phyloP scores from a whole-genome alignment of 306 rosid genomes.

The Vachellia collinsii region DNA sequence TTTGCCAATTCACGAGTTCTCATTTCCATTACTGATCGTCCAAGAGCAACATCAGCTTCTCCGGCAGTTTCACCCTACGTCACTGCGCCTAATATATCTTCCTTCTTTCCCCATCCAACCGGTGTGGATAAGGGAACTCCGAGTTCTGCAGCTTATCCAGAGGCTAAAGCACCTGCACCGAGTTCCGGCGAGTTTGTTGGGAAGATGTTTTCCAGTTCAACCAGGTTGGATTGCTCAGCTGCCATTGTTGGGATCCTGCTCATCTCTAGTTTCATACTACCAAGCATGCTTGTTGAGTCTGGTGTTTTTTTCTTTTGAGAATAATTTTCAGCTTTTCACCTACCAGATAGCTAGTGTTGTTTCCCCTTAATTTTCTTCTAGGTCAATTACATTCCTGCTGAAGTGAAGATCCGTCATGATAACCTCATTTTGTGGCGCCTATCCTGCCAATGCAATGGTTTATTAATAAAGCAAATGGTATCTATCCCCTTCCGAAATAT shows the following conservation, averaged over 20 bases:
- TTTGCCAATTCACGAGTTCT: constrained; percentile 31
- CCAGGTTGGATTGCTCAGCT: constrained; percentile 32
- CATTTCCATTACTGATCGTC: constrained; percentile 35
- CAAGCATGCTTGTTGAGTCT: constrained; percentile 3
- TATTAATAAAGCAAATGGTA: neutral
- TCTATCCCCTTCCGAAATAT: neutral
- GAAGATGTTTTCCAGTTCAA: constrained; percentile 43
- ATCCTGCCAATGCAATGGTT: neutral
- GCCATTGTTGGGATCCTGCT: constrained; percentile 32
- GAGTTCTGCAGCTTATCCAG: constrained; percentile 36
- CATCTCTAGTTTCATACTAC: constrained; percentile 28
- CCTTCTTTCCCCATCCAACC: constrained; percentile 58
- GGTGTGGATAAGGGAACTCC: constrained; percentile 24
- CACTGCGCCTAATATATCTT: constrained; percentile 48
- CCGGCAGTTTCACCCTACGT: constrained; percentile 42
- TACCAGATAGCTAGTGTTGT: neutral
- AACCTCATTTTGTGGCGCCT: neutral
- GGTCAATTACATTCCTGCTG: neutral
- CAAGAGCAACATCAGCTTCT: constrained; percentile 45
- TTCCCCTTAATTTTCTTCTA: neutral
- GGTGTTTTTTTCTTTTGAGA: neutral
- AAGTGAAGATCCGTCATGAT: too few species aligned
- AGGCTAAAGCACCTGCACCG: constrained; percentile 19
- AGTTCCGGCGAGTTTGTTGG: constrained; percentile 53
- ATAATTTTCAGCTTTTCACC: neutral